These are phyloP conservation scores for Sequoia sempervirens DNA, from an alignment of 75 land plant genomes.

Conservation along the genomic window DNA sequence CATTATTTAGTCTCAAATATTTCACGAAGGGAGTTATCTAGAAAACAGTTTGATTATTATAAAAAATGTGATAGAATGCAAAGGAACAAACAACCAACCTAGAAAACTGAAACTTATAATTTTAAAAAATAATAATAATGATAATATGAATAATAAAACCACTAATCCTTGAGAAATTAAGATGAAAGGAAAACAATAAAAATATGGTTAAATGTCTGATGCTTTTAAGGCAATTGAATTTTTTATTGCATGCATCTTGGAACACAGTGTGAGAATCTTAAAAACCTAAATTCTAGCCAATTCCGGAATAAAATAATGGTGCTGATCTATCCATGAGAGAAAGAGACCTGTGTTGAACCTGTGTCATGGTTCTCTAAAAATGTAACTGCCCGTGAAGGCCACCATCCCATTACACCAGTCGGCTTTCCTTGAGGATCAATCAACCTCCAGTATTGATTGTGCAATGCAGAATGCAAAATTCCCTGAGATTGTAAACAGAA, in stretches of 20 bases:
- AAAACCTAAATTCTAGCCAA: not conserved
- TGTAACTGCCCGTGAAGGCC: conserved; percentile 91
- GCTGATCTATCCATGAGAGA: not conserved
- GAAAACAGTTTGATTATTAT: not conserved
- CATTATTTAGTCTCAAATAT: not conserved
- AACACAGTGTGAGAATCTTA: not conserved
- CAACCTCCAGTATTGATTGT: conserved; percentile 79
- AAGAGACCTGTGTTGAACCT: conserved; percentile 76
- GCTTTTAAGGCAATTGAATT: not conserved
- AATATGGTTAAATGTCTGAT: not conserved
- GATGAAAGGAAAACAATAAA: not conserved
- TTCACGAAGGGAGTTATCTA: not conserved
- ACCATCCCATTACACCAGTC: conserved; percentile 88
- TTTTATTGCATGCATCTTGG: not conserved
- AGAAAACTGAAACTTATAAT: not conserved
- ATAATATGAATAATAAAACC: not conserved
- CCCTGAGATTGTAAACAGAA: conserved; percentile 43
- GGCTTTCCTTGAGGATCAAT: conserved; percentile 82
- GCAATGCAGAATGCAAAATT: conserved; percentile 68
- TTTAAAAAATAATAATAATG: not conserved
- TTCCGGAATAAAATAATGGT: not conserved
- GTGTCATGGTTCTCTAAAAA: conserved; percentile 89
- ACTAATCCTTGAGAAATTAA: not conserved
- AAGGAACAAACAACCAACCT: not conserved
- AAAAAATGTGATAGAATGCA: not conserved